Evolutionary conservation across 2,329 filamentous ascomycete genomes (phyloP), one percentile per base, ranked within the genome.

Genomic region (Penicillium sclerotiorum): DNA sequence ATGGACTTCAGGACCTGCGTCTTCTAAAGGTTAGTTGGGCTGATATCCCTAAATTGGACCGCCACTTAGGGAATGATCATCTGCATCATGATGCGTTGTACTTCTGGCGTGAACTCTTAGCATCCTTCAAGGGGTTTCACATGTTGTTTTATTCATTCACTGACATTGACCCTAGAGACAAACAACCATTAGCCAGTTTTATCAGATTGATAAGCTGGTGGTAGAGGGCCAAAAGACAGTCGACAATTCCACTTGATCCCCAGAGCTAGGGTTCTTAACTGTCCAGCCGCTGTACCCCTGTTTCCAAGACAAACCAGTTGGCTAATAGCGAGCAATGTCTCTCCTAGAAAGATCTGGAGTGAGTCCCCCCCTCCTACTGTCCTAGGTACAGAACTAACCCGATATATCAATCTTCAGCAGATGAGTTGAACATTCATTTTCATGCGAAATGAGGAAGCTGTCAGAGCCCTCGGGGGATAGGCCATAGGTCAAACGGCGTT

Each of bases 151-250:
- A n/a, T n/a, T n/a, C n/a, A n/a, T n/a, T n/a, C n/a, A 22, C 66
- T 81, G 55, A 81, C 68, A 11, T 44, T 8, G 35, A n/a, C 23
- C 52, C 63, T 77, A 97, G 94, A 87, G 94, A 69, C 94, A 97
- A 87, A 95, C 93, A 9, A 82, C 94, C 43, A 84, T 99, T 66
- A 95, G 91, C 69, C 89, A 95, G 69, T 97, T 97, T 75, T 97
- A 90, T 77, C 89, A 96, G 74, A 73, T 95, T 55, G 92, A 97
- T 68, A 82, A 85, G 66, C 81, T 99, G 73, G 94, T 99, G 12
- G 89, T 99, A 0, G 94, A 99, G 73, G 89, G 89, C 15, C 87
- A 89, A 51, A 87, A 90, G 71, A 84, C 87, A 63, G 87, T 90
- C 80, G 58, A 82, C 25, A 15, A 35, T 75, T 28, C 8, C 38